Evolutionary conservation across 2,329 filamentous ascomycete genomes (phyloP).

Genomic region (Catunica adiposa): DNA sequence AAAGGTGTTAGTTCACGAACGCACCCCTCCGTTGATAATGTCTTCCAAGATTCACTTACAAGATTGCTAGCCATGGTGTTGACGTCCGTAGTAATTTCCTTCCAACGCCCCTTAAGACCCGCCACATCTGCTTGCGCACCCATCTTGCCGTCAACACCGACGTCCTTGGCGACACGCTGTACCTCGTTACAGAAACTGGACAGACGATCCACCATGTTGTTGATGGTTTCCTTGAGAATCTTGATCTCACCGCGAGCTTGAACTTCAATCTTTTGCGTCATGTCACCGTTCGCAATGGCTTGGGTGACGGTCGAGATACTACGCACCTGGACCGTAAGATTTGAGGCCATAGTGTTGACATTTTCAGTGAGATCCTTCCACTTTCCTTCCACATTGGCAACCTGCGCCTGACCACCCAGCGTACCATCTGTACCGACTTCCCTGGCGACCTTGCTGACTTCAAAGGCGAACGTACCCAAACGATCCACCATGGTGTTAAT

Average conservation of each 20-base stretch:
- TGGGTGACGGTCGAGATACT: conserved; percentile 79
- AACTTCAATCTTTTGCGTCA: conserved; percentile 91
- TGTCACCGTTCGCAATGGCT: conserved; percentile 86
- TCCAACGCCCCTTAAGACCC: conserved; percentile 87
- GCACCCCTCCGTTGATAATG: neutral
- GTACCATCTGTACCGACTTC: conserved; percentile 95
- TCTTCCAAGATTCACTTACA: conserved; percentile 23
- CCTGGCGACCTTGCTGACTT: conserved; percentile 86
- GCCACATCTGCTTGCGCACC: conserved; percentile 90
- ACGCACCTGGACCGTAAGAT: conserved; percentile 46
- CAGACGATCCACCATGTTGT: conserved; percentile 93
- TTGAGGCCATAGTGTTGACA: conserved; percentile 61
- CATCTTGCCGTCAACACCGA: conserved; percentile 97
- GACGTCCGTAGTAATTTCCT: conserved; percentile 92
- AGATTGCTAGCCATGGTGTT: conserved; percentile 73
- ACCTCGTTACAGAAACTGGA: conserved; percentile 95
- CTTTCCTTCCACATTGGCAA: conserved; percentile 90
- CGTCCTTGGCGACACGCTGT: conserved; percentile 87
- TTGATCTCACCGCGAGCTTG: conserved; percentile 90
- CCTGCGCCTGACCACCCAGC: conserved; percentile 80
- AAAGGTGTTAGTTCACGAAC: conserved; percentile 22
- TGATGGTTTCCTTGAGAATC: conserved; percentile 88
- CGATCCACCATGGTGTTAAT: conserved; percentile 99
- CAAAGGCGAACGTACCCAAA: conserved; percentile 84
- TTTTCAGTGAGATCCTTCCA: conserved; percentile 95